Conservation (phyloP, 306 rosid species). For the Ceratonia siliqua region DNA sequence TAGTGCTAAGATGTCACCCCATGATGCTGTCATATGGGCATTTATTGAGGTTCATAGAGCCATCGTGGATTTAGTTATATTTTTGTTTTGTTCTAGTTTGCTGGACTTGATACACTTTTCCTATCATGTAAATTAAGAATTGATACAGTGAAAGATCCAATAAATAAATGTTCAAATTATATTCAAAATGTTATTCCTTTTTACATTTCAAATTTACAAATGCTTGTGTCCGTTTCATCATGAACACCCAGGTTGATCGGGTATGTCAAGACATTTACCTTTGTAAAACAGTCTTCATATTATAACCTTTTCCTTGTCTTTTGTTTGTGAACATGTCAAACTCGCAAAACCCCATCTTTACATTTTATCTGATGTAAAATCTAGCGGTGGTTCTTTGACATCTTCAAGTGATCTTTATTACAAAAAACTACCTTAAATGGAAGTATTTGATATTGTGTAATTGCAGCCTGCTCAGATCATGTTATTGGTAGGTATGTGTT, state of each 20-base stretch:
- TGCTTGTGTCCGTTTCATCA: slow-evolving; percentile 2
- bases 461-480: slow-evolving; percentile 18
- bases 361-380: background rate
- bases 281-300: background rate
- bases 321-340: background rate
- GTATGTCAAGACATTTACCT: background rate
- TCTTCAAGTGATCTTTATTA: background rate
- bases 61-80: background rate
- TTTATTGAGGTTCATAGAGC: background rate
- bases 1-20: background rate
- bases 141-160: background rate
- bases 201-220: background rate
- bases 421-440: background rate
- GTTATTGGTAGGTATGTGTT: background rate
- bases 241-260: background rate
- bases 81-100: background rate
- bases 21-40: background rate
- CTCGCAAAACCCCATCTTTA: background rate
- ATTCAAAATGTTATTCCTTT: background rate
- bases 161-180: background rate
- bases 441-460: background rate
- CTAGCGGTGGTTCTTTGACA: slow-evolving; percentile 16
- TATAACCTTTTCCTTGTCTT: background rate
- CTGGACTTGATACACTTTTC: background rate
- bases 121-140: slow-evolving; percentile 15